Conservation (phyloP, 140 eudicot species). For the Stevia rebaudiana region DNA sequence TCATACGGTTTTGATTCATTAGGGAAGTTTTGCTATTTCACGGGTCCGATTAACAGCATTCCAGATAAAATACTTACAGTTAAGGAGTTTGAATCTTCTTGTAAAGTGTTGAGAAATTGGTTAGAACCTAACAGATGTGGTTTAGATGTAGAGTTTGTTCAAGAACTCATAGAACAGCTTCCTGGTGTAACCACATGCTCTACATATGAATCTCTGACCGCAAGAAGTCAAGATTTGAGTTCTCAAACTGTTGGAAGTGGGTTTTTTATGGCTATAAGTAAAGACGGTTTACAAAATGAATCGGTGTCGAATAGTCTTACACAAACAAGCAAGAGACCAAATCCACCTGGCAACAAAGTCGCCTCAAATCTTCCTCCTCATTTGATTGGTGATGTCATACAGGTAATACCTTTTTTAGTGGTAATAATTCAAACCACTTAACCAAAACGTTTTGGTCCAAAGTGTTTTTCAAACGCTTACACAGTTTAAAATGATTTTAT, state of each 20-base stretch:
- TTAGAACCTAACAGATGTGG: conserved; percentile 70
- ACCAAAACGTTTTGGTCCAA: background rate
- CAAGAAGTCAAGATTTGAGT: conserved; percentile 35
- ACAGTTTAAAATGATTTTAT: background rate
- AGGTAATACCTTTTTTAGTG: conserved; percentile 39
- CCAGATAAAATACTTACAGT: conserved; percentile 36
- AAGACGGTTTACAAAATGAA: conserved; percentile 26
- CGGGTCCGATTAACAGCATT: conserved; percentile 36
- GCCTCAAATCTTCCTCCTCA: conserved; percentile 61
- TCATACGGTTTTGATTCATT: conserved; percentile 31
- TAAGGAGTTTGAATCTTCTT: conserved; percentile 39
- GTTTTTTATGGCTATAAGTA: conserved; percentile 52
- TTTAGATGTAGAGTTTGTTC: conserved; percentile 74
- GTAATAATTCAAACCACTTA: background rate
- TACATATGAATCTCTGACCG: conserved; percentile 39
- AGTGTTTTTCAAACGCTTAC: background rate
- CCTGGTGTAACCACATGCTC: conserved; percentile 55
- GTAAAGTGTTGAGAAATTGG: conserved; percentile 55
- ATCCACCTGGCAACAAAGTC: conserved; percentile 61
- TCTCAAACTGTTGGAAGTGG: conserved; percentile 73
- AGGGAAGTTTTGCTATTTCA: conserved; percentile 52
- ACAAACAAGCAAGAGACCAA: conserved; percentile 31
- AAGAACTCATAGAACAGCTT: conserved; percentile 84
- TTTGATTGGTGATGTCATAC: conserved; percentile 81
- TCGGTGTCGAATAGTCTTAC: conserved; percentile 28